These are phyloP conservation scores for Pyrus betulifolia DNA, from an alignment of 306 rosid genomes.

Conservation along the genomic window DNA sequence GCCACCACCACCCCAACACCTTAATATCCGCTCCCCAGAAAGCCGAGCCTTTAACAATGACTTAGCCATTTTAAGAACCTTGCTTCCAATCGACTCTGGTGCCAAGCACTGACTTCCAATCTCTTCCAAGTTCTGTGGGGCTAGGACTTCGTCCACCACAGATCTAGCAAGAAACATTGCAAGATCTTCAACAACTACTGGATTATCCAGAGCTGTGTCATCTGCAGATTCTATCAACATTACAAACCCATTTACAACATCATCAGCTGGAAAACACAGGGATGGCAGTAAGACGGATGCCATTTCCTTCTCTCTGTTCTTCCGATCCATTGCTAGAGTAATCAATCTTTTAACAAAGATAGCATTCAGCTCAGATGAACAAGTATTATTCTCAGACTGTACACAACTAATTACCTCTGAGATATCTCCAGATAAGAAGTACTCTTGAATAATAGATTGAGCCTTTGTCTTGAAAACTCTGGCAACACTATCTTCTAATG, in stretches of 20 bases:
- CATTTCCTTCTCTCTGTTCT: conserved; percentile 76
- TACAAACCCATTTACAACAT: conserved; percentile 58
- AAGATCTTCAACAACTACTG: conserved; percentile 65
- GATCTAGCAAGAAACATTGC: conserved; percentile 71
- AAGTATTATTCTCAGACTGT: conserved; percentile 37
- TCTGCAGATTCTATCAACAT: conserved; percentile 69
- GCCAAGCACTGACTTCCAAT: conserved; percentile 41
- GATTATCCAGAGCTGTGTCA: conserved; percentile 64
- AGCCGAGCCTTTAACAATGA: conserved; percentile 55
- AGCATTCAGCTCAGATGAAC: conserved; percentile 38
- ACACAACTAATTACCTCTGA: conserved; percentile 43
- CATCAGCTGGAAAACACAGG: conserved; percentile 53
- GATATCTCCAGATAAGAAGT: conserved; percentile 61
- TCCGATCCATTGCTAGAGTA: conserved; percentile 64
- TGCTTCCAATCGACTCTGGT: conserved; percentile 39
- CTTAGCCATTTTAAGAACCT: conserved; percentile 52
- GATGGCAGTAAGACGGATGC: conserved; percentile 62
- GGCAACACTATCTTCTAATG: conserved; percentile 35
- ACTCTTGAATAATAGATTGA: conserved; percentile 56
- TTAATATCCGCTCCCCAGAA: conserved; percentile 56
- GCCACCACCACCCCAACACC: conserved; percentile 84
- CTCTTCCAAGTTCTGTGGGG: conserved; percentile 66
- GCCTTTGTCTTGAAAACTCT: conserved; percentile 49
- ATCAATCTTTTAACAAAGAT: conserved; percentile 59
- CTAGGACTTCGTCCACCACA: conserved; percentile 57